Evolutionary conservation across 164 flowering plant genomes (phyloP).

Genomic region (Saururus chinensis): DNA sequence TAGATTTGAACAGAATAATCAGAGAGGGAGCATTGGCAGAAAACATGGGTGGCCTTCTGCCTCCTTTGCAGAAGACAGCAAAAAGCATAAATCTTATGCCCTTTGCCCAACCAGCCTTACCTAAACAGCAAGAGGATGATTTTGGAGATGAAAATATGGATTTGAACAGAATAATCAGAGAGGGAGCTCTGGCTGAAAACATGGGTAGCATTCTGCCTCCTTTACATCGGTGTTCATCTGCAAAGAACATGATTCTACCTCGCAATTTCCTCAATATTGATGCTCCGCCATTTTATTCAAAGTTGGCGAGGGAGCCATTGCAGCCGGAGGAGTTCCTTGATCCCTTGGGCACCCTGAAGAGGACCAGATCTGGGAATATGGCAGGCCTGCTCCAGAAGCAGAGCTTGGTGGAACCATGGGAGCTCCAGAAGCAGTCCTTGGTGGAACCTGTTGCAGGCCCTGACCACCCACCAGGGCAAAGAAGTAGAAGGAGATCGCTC

Average conservation of each 20-base stretch:
- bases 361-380: conserved; percentile 57
- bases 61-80: conserved; percentile 12
- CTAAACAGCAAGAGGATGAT: conserved; percentile 22
- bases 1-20: conserved; percentile 17
- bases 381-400: conserved; percentile 9
- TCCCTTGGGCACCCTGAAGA: conserved; percentile 35
- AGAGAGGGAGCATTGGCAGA: conserved; percentile 3
- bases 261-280: conserved; percentile 46
- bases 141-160: conserved; percentile 57
- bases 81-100: conserved; percentile 5
- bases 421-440: conserved; percentile 1
- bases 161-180: conserved; percentile 12
- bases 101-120: neutral
- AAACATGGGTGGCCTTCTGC: conserved; percentile 5
- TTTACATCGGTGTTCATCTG: neutral
- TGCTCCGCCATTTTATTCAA: conserved; percentile 67
- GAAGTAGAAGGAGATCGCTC: conserved; percentile 36
- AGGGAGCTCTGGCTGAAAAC: neutral
- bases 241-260: neutral
- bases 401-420: neutral
- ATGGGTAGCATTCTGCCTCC: conserved; percentile 3
- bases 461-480: conserved; percentile 25
- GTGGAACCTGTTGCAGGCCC: neutral
- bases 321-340: conserved; percentile 27
- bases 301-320: conserved; percentile 17